Evolutionary conservation across 2,329 filamentous ascomycete species (phyloP), one percentile per base, ranked within the genome.

Genomic region (Phaeophleospora eucalypticola): DNA sequence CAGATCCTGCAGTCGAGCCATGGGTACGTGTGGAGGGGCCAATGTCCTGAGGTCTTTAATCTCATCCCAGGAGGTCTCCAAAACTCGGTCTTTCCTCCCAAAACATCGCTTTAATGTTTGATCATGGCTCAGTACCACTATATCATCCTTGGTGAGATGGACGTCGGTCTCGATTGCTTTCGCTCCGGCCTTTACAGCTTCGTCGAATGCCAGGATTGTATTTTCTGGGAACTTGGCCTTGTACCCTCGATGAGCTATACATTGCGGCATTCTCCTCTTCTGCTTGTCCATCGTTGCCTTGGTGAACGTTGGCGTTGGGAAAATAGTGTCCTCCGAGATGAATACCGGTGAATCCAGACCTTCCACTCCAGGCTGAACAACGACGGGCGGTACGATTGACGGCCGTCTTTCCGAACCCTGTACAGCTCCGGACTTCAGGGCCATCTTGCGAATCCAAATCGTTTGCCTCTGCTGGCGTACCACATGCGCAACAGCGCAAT

Each of bases 101-200:
- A 86, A 96, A 67, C 89, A 95, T 38, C 91, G 80, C 66, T 86
- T 83, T 27, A 96, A 73, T 2, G 80, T 83, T 4, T 79, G 72
- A 64, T 96, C 90, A 81, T 68, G 65, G 34, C 58, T 60, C 2
- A 97, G 71, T 8, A 97, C 87, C 0, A 95, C 86, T 0, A 95
- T 83, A 4, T 84, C 83, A 61, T 97, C 91, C 51, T 78, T 81
- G 12, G 87, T 84, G 27, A 96, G 69, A 65, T 94, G 90, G 7
- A 96, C 68, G 61, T 97, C 91, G 15, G 89, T 94, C 71, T 97
- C 91, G 20, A 97, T 72, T 0, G 86, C 91, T 59, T 94, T 81
- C 0, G 87, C 81, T 16, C 88, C 88, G 15, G 81, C 82, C 24
- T 81, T 72, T 2, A 91, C 77, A 1, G 89, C 90, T 20, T 78